Evolutionary conservation across 73 alveolate genomes (phyloP).

Genomic region (Tetrahymena borealis): DNA sequence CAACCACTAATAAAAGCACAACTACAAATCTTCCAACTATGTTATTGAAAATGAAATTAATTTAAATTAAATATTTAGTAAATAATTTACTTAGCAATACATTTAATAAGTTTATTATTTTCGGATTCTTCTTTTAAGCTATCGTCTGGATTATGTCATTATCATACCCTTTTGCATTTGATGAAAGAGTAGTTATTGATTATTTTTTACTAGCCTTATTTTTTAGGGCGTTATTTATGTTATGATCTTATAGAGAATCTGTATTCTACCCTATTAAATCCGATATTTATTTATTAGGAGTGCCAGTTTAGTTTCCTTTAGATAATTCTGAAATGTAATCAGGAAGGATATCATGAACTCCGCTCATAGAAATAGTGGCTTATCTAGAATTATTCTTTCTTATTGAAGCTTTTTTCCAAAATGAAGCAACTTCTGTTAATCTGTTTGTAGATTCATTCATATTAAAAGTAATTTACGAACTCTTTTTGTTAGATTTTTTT

Average conservation of each 20-base stretch:
- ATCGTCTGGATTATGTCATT: background rate
- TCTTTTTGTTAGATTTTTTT: background rate
- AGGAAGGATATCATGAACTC: background rate
- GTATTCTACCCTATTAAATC: background rate
- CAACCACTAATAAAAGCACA: too few species aligned
- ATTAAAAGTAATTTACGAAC: background rate
- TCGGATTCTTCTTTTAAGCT: background rate
- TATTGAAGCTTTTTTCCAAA: background rate
- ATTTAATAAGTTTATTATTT: background rate
- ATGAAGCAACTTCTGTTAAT: background rate
- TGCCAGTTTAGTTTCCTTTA: background rate
- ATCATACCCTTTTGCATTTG: background rate
- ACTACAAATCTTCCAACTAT: background rate
- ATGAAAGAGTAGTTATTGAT: background rate
- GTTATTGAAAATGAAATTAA: background rate
- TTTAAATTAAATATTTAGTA: background rate
- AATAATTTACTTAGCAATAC: background rate
- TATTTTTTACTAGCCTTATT: background rate
- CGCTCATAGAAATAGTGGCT: too few species aligned
- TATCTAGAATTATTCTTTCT: too few species aligned
- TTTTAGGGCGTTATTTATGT: background rate
- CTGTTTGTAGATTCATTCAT: background rate
- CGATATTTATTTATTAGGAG: background rate
- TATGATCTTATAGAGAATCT: background rate
- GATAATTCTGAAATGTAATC: background rate